These are phyloP conservation scores for Russula abietina DNA, from an alignment of 768 basidiomycete species.

Conservation along the genomic window DNA sequence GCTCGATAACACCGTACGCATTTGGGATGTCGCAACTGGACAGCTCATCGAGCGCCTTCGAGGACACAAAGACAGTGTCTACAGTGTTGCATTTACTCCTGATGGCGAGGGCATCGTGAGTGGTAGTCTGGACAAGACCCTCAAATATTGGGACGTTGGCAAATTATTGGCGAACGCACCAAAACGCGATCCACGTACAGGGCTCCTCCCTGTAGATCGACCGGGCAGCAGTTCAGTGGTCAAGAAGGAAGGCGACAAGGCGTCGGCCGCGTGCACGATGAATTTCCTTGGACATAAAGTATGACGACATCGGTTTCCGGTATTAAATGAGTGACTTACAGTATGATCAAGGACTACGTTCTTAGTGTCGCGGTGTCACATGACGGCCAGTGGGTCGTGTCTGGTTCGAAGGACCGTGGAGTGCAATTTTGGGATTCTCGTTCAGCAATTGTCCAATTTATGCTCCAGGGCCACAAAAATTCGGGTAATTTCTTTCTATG, in stretches of 20 bases:
- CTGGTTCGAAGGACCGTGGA: slow-evolving; percentile 91
- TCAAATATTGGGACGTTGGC: slow-evolving; percentile 56
- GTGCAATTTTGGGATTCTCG: slow-evolving; percentile 92
- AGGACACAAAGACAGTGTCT: slow-evolving; percentile 59
- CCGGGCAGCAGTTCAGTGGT: slow-evolving; percentile 27
- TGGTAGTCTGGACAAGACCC: slow-evolving; percentile 68
- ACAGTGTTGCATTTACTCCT: slow-evolving; percentile 81
- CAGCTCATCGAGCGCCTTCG: slow-evolving; percentile 49
- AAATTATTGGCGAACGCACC: slow-evolving; percentile 33
- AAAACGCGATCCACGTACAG: slow-evolving; percentile 29
- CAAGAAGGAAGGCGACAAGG: slow-evolving; percentile 46
- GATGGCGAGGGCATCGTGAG: slow-evolving; percentile 86
- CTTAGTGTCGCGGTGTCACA: slow-evolving; percentile 76
- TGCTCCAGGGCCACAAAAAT: slow-evolving; percentile 81
- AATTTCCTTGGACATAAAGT: slow-evolving; percentile 88
- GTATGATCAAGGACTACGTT: slow-evolving; percentile 53
- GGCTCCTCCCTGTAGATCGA: slow-evolving; percentile 21
- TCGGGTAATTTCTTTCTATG: slow-evolving; percentile 38
- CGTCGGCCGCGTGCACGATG: slow-evolving; percentile 56
- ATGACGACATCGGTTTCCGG: slow-evolving; percentile 24
- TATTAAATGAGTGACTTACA: background rate
- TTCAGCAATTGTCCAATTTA: slow-evolving; percentile 76
- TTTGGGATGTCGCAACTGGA: slow-evolving; percentile 64
- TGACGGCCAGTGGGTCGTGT: slow-evolving; percentile 92
- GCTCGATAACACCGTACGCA: slow-evolving; percentile 58